Base-by-base conservation (phyloP, 2,329 filamentous ascomycete genomes). In the Botrytis squamosa region DNA sequence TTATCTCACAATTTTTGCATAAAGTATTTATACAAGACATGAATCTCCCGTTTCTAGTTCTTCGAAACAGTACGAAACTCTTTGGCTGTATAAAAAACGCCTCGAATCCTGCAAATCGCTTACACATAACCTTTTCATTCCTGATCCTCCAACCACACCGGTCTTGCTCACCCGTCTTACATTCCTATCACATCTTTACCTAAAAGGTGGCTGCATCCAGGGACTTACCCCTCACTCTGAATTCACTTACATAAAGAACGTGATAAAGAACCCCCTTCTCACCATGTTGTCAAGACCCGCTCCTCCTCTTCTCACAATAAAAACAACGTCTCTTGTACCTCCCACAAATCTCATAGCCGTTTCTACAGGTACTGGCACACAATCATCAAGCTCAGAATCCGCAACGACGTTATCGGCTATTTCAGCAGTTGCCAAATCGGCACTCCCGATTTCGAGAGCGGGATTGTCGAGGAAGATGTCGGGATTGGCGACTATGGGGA, bases 361-460 rank as follows among this genome's bases (percentile, higher is more conserved):
- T 7, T 71, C 70, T 40, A 52, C 60, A 25, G 62, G 29, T 57
- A n/a, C 62, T 57, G 29, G 29, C 18, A 44, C 63, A 20, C 38
- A 59, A 42, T 67, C 63, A 40, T 65, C 70, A 49, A 68, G 29
- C 9, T 14, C 66, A 22, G 67, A 40, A 25, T 59, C 71, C 57
- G 71, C 63, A 68, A 72, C 71, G 38, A 72, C 71, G 71, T 57
- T 72, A 29, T 72, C 71, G 33, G 40, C 71, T 16, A 72, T 67
- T 67, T 72, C 70, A 33, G 57, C 62, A 3, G 63, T 68, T 14
- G 63, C 40, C 5, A 73, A 73, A 69, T 73, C 71, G 49, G 71
- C 55, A 42, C 71, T 73, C n/a, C 71, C 71, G 7, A 73, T 72
- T 38, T 75, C 74, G 12, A 63, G 40, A 49, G 66, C 74, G 25